Percentiles rank a stretch among this genome's conserved stretches.
These are phyloP conservation scores for Trametes meyenii DNA, from an alignment of 768 basidiomycete species.

Conservation along the genomic window DNA sequence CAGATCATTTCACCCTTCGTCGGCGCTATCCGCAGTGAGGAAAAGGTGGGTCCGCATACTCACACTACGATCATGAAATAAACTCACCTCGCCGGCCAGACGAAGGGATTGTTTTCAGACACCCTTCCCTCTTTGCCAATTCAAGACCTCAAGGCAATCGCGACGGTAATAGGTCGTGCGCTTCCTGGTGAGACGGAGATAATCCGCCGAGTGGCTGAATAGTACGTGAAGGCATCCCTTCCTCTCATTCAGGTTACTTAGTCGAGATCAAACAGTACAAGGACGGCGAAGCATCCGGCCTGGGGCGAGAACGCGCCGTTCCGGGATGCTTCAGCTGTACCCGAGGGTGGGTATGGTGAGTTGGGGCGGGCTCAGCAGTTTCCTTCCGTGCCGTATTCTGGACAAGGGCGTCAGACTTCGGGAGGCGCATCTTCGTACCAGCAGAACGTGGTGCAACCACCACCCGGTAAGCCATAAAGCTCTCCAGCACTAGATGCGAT, in stretches of 20 bases:
- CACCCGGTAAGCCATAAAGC: not conserved
- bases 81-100: not conserved
- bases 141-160: conserved; percentile 50
- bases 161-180: conserved; percentile 54
- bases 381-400: not conserved
- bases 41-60: conserved; percentile 41
- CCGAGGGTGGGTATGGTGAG: not conserved
- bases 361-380: conserved; percentile 21
- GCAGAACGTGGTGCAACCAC: not conserved
- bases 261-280: not conserved
- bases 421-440: not conserved
- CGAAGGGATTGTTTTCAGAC: conserved; percentile 45
- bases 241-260: not conserved
- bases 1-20: conserved; percentile 65
- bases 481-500: not conserved
- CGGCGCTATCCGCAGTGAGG: conserved; percentile 41
- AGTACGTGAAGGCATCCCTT: conserved; percentile 42
- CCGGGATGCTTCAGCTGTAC: conserved; percentile 5
- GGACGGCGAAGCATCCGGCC: conserved; percentile 8
- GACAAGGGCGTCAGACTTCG: not conserved
- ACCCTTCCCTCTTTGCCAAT: conserved; percentile 46
- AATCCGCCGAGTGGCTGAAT: conserved; percentile 43
- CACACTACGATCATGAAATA: conserved; percentile 8
- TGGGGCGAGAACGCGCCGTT: conserved; percentile 17
- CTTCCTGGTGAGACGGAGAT: conserved; percentile 49